Conservation (phyloP, 768 basidiomycete genomes). For the Tricholoma saponaceum region DNA sequence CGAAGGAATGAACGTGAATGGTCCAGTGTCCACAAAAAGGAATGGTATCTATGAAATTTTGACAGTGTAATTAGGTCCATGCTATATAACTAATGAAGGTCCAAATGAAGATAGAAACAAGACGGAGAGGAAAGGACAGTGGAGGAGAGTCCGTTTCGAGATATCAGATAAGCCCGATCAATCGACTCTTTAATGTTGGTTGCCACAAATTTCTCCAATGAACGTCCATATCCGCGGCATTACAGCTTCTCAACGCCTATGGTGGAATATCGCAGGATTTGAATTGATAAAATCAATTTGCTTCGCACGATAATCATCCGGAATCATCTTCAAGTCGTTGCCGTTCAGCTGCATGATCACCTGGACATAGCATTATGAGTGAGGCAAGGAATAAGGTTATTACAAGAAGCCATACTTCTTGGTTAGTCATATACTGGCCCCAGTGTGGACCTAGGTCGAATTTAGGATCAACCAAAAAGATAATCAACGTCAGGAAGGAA, state of each 20-base stretch:
- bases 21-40: too few species aligned
- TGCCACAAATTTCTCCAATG: too few species aligned
- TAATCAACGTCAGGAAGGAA: neutral
- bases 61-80: too few species aligned
- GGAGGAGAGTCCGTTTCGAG: too few species aligned
- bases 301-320: constrained; percentile 22
- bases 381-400: neutral
- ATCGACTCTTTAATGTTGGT: too few species aligned
- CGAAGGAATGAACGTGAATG: too few species aligned
- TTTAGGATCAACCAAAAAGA: constrained; percentile 1
- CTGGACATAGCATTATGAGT: constrained; percentile 8
- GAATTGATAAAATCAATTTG: constrained; percentile 25
- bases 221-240: too few species aligned
- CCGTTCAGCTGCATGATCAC: constrained; percentile 24
- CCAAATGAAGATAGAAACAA: too few species aligned
- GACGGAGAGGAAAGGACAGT: too few species aligned
- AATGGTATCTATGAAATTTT: too few species aligned
- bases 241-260: constrained; percentile 17
- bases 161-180: too few species aligned
- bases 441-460: constrained; percentile 17
- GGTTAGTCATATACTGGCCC: constrained; percentile 16
- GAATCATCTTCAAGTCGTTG: constrained; percentile 21
- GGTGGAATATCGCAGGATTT: constrained; percentile 19
- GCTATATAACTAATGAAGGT: too few species aligned
- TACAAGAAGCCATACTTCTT: neutral